These are phyloP conservation scores for Solanum tarijense DNA, from an alignment of 257 asterid genomes.

Conservation along the genomic window DNA sequence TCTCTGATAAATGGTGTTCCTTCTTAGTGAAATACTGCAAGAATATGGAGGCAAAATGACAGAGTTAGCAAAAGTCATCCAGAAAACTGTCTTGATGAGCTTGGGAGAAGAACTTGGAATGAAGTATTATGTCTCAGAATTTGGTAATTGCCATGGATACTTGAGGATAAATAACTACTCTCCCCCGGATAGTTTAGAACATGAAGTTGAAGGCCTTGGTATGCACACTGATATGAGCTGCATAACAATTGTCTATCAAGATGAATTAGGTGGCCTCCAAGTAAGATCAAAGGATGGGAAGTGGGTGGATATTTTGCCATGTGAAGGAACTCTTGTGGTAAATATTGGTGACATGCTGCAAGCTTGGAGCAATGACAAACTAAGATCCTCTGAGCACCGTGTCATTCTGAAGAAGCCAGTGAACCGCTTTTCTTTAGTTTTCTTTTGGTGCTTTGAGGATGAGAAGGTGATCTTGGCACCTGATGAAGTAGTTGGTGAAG, in stretches of 20 bases:
- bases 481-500: constrained; percentile 40
- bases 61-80: constrained; percentile 29
- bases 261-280: constrained; percentile 64
- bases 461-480: constrained; percentile 51
- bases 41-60: constrained; percentile 53
- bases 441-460: constrained; percentile 77
- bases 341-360: constrained; percentile 67
- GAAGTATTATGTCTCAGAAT: constrained; percentile 32
- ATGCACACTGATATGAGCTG: constrained; percentile 84
- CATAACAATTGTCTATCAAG: constrained; percentile 52
- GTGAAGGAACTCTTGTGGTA: constrained; percentile 55
- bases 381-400: constrained; percentile 63
- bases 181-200: constrained; percentile 19
- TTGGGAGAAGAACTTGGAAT: constrained; percentile 28
- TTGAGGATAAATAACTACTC: constrained; percentile 59
- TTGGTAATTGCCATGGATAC: constrained; percentile 54
- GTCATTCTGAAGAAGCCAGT: constrained; percentile 34
- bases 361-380: constrained; percentile 65
- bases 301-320: constrained; percentile 51
- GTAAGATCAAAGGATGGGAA: constrained; percentile 43
- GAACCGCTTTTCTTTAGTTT: constrained; percentile 51
- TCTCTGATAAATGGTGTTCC: neutral
- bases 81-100: constrained; percentile 25
- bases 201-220: constrained; percentile 57
- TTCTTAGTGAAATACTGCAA: constrained; percentile 32